Base-by-base conservation (phyloP, 2,329 filamentous ascomycete species). In the Fusarium cyanostomum region DNA sequence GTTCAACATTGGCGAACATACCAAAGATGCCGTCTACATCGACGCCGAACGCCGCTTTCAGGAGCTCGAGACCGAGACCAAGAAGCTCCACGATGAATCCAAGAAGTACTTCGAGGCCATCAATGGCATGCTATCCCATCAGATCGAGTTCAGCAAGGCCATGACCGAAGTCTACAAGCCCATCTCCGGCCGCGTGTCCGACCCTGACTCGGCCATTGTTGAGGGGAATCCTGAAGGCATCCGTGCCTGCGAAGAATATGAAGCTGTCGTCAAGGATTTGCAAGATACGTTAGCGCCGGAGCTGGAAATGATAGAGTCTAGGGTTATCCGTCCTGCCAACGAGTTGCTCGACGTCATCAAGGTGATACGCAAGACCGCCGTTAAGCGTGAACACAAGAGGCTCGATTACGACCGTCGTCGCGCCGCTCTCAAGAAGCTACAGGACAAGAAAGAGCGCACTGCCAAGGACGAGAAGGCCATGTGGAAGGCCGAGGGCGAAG, bases 101-200 rank as follows among this genome's bases (percentile, higher is more conserved):
- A 91, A 94, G 78, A 97, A 96, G 81, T 99, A 99, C 79, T 97
- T 96, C 72, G 89, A 97, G 51, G 92, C 95, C 75, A 97, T 99
- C 81, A 97, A 98, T 80, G 92, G 91, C 83, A 99, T 99, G 95
- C 86, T 99, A 72, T 87, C 83, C 74, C 94, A 98, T 80, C 95
- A 99, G 81, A 98, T 99, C 79, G 94, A 96, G 76, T 99, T 99
- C 81, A 97, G 94, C 71, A 88, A 97, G 80, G 92, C 94, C 67
- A 94, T 97, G 82, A 90, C 91, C 65, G 95, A 99, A 78, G 90
- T 99, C 72, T 99, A 99, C 84, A 96, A 96, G 77, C 95, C 95
- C 69, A 99, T 99, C 71, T 97, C 94, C 52, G 95, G 95, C 52
- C 91, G 95, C 74, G 86, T 96, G 78, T 98, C 94, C 41, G 95